phyloP scores from a whole-genome alignment of 495 filamentous ascomycete genomes.

The Hyaloscypha hepaticicola region DNA sequence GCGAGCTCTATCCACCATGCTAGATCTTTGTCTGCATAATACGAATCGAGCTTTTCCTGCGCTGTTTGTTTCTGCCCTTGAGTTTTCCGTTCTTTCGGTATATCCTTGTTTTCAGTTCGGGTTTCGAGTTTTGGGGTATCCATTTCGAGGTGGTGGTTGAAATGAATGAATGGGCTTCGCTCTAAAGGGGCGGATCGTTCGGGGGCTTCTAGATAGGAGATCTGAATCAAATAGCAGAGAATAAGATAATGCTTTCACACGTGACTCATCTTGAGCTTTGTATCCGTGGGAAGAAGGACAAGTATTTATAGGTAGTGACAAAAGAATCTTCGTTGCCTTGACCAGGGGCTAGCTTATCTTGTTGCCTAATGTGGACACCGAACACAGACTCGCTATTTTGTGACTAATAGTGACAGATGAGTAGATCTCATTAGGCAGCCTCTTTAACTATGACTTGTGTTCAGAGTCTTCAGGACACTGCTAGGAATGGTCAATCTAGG shows the following conservation, averaged over 20 bases:
- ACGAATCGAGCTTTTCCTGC: neutral
- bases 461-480: too few species aligned
- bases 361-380: neutral
- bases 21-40: conserved; percentile 19
- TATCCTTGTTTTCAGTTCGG: neutral
- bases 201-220: too few species aligned
- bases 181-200: too few species aligned
- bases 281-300: neutral
- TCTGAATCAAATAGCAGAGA: neutral
- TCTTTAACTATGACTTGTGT: neutral
- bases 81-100: neutral
- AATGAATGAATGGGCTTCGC: too few species aligned
- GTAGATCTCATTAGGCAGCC: neutral
- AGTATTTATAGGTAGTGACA: neutral
- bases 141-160: neutral
- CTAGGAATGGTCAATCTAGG: too few species aligned
- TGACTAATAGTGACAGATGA: neutral
- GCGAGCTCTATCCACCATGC: conserved; percentile 18
- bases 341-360: neutral
- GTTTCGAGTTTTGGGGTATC: neutral
- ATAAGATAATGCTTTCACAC: neutral
- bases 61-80: neutral
- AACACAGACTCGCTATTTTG: neutral
- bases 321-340: neutral
- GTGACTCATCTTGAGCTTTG: neutral